Evolutionary conservation across 371 early-diverging fungal species (phyloP), one percentile per base, ranked within the genome.

Genomic region (Chytridiales sp.): DNA sequence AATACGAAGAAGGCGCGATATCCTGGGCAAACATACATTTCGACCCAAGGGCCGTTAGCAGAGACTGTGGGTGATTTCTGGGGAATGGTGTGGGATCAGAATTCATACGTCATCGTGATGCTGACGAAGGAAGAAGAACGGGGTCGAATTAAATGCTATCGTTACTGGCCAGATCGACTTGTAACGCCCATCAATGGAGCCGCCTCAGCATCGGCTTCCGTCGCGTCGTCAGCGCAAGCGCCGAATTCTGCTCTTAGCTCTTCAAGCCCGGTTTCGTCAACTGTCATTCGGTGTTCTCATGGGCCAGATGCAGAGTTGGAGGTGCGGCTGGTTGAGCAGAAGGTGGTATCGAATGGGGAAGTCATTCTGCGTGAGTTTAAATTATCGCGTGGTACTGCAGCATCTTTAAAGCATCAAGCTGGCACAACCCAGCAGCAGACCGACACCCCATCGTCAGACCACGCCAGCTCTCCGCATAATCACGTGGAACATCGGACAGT

Each of bases 31-130:
- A 58, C 63, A 24, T 95, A 91, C 65, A 91, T 95, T 40, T 89
- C 89, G 17, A 85, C 93, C 0, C 96, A 95, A 72, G 96, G 89
- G 0, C 96, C 96, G 15, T 65, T 94, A 19, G 84, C 86, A 8
- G 73, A 83, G 35, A 93, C 95, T 0, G 78, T 87, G 43, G 80
- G 77, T 9, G 94, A 93, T 57, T 97, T 97, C 63, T 97, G 95
- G 95, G 80, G 80, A 44, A 85, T 95, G 76, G 74, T 89, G 13
- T 92, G 90, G 91, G 93, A 95, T 62, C 88, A 93, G 65, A 61
- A 80, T 3, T 72, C 82, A 0, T 66, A 74, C 3, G 85, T 90
- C 3, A 79, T 97, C 27, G 91, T 95, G 15, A 95, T 95, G 94
- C 71, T 97, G 56, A 90, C 96, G 0, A 83, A 85, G 42, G 87